Evolutionary conservation across 768 basidiomycete genomes (phyloP).

Genomic region (Boletus reticuloceps): DNA sequence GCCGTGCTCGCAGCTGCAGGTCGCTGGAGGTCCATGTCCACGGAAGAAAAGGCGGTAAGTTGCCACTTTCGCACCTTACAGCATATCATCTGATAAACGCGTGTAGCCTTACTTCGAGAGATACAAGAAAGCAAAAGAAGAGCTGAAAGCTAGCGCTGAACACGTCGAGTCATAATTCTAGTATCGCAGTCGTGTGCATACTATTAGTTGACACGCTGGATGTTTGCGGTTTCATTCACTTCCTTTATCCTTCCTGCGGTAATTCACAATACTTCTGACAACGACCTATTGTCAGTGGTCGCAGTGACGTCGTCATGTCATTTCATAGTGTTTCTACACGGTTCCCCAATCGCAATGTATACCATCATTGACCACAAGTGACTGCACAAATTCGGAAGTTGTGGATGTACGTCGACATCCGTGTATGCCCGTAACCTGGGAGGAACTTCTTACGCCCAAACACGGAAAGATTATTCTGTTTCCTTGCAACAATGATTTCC

Average conservation of each 20-base stretch:
- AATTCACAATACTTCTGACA: constrained; percentile 5
- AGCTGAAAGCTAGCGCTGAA: constrained; percentile 7
- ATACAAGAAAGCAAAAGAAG: constrained; percentile 13
- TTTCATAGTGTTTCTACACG: neutral
- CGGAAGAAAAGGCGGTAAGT: constrained; percentile 32
- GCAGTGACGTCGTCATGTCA: neutral
- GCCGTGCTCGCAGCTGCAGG: constrained; percentile 16
- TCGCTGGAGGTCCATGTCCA: constrained; percentile 32
- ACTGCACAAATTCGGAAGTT: too few relatives aligned
- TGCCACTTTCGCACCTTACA: neutral
- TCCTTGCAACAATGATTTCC: too few relatives aligned
- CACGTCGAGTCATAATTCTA: constrained; percentile 5
- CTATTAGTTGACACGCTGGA: neutral
- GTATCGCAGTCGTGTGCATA: neutral
- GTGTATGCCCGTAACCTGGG: too few relatives aligned
- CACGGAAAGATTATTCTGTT: neutral
- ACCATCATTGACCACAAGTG: neutral
- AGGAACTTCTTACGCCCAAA: too few relatives aligned
- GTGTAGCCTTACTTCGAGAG: constrained; percentile 22
- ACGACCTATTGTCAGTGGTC: neutral
- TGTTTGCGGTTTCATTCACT: constrained; percentile 4
- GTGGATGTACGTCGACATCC: neutral
- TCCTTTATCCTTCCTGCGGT: neutral
- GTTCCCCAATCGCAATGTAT: neutral
- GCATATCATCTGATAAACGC: neutral